A percentile compares a stretch with the other conserved stretches of the same genome.
Evolutionary conservation across 2,329 filamentous ascomycete genomes (phyloP).

Genomic region (Sclerotiophoma versabilis): DNA sequence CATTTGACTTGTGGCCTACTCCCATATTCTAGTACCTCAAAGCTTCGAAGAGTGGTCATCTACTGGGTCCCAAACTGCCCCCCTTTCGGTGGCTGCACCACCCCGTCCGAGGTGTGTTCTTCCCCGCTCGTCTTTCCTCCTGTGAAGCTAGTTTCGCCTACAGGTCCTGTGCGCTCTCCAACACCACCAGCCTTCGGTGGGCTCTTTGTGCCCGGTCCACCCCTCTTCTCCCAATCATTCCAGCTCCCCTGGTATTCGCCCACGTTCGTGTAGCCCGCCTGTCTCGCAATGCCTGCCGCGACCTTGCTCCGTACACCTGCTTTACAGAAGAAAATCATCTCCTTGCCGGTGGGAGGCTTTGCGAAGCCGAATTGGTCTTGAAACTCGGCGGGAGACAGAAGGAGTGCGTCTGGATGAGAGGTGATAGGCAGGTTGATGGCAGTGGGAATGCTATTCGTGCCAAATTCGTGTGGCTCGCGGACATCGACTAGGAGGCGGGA

Average conservation of each 20-base stretch:
- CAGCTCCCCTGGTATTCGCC: slow-evolving; percentile 79
- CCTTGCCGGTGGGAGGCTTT: slow-evolving; percentile 35
- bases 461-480: slow-evolving; percentile 74
- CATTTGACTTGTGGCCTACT: not conserved
- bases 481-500: slow-evolving; percentile 61
- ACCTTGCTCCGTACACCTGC: slow-evolving; percentile 82
- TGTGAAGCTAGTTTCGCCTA: slow-evolving; percentile 24
- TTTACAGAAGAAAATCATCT: slow-evolving; percentile 84
- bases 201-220: slow-evolving; percentile 60
- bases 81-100: slow-evolving; percentile 16
- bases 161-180: slow-evolving; percentile 26
- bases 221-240: slow-evolving; percentile 80
- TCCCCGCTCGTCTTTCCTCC: slow-evolving; percentile 22
- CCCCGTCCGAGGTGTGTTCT: slow-evolving; percentile 21
- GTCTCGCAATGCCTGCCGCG: slow-evolving; percentile 77
- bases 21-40: not conserved
- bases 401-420: slow-evolving; percentile 78
- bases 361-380: slow-evolving; percentile 78
- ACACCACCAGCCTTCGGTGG: slow-evolving; percentile 25
- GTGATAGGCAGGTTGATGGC: slow-evolving; percentile 84
- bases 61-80: slow-evolving; percentile 18
- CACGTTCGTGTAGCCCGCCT: slow-evolving; percentile 77
- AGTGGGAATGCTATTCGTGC: slow-evolving; percentile 73
- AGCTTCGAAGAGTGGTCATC: too few species aligned
- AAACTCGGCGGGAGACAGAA: slow-evolving; percentile 79